These are phyloP conservation scores for Stagonosporopsis chrysanthemi DNA, from an alignment of 2,329 filamentous ascomycete species.

Conservation along the genomic window DNA sequence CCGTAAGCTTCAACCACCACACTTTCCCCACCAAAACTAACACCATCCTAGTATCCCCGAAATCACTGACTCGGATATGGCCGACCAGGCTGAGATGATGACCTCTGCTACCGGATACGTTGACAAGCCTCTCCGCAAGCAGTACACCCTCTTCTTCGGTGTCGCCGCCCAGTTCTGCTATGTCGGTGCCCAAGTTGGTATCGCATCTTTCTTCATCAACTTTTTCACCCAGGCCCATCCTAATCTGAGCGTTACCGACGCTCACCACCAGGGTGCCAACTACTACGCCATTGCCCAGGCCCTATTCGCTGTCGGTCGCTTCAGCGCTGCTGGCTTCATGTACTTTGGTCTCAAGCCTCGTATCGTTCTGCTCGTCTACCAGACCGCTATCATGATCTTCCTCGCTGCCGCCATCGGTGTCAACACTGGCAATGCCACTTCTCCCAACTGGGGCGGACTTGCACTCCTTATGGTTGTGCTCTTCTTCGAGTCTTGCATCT, in stretches of 20 bases:
- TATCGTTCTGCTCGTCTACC: constrained; percentile 47
- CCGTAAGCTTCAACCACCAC: constrained; percentile 32
- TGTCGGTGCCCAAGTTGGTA: constrained; percentile 59
- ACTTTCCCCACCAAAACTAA: no score
- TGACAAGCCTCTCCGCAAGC: constrained; percentile 70
- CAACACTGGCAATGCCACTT: constrained; percentile 37
- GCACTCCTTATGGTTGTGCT: constrained; percentile 49
- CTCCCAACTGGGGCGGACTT: constrained; percentile 48
- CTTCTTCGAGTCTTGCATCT: constrained; percentile 51
- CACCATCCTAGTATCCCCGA: constrained; percentile 59
- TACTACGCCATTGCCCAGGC: constrained; percentile 51
- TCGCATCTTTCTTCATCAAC: constrained; percentile 59
- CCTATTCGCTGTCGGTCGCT: constrained; percentile 49
- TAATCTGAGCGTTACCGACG: constrained; percentile 29
- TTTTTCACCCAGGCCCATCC: constrained; percentile 47
- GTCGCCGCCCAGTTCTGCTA: constrained; percentile 63
- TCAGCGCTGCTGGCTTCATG: constrained; percentile 50
- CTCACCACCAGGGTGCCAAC: constrained; percentile 47
- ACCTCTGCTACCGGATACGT: constrained; percentile 58
- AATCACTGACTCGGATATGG: constrained; percentile 74
- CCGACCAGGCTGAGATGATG: constrained; percentile 44
- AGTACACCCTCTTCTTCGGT: constrained; percentile 54
- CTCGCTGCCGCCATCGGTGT: constrained; percentile 44
- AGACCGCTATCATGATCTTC: constrained; percentile 49
- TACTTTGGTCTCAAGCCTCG: constrained; percentile 46